Percentiles rank a stretch among this genome's conserved stretches.
phyloP scores from a whole-genome alignment of 257 asterid genomes.

The Knoxia roxburghii region DNA sequence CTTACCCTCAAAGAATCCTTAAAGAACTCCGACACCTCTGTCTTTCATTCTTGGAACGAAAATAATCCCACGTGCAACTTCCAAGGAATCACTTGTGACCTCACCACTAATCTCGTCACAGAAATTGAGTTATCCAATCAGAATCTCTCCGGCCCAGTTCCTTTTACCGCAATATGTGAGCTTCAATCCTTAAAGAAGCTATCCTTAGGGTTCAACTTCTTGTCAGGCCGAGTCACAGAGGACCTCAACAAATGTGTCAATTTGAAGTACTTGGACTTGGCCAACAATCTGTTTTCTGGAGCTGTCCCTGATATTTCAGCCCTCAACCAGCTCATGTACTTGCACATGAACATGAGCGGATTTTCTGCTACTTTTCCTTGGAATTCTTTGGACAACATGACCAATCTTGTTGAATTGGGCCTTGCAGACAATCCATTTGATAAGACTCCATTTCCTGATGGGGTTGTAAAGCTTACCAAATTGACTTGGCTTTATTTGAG shows the following conservation, averaged over 20 bases:
- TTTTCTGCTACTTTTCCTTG: conserved; percentile 69
- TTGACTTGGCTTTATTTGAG: conserved; percentile 61
- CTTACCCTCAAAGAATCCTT: conserved; percentile 51
- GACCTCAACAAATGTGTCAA: conserved; percentile 44
- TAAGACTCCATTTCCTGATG: conserved; percentile 40
- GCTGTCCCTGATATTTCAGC: conserved; percentile 46
- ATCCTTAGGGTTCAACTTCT: conserved; percentile 45
- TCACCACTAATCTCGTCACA: conserved; percentile 30
- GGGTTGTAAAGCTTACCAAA: conserved; percentile 31
- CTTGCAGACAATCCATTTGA: conserved; percentile 67
- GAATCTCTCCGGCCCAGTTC: conserved; percentile 44
- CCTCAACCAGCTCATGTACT: conserved; percentile 29
- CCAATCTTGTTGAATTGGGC: conserved; percentile 44
- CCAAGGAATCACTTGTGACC: conserved; percentile 56
- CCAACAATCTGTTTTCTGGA: conserved; percentile 59
- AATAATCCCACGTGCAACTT: conserved; percentile 34
- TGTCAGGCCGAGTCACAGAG: conserved; percentile 35
- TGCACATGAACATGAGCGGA: conserved; percentile 61
- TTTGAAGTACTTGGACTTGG: conserved; percentile 57
- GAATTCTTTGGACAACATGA: conserved; percentile 47
- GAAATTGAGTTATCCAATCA: conserved; percentile 60
- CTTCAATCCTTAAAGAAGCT: conserved; percentile 56
- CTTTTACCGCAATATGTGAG: conserved; percentile 42
- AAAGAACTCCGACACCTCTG: conserved; percentile 25
- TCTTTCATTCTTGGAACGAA: conserved; percentile 59